phyloP scores from a whole-genome alignment of 2,329 filamentous ascomycete species.

The Clonostachys solani region DNA sequence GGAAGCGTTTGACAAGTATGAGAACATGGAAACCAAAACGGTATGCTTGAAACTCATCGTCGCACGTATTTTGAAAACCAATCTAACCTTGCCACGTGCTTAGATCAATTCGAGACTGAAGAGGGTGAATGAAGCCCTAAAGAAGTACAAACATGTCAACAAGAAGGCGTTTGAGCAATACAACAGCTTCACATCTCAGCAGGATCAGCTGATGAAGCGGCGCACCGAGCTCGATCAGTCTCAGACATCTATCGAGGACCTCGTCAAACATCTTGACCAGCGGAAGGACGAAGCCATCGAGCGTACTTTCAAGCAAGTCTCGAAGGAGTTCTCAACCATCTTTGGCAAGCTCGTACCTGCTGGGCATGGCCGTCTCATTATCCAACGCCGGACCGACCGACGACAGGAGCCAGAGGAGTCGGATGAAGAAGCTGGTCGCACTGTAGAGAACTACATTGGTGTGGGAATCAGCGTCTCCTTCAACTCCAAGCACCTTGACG shows the following conservation, averaged over 20 bases:
- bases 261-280: constrained; percentile 89
- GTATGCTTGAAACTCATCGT: constrained; percentile 38
- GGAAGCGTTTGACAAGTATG: constrained; percentile 88
- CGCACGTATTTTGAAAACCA: not conserved
- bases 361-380: constrained; percentile 85
- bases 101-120: constrained; percentile 68
- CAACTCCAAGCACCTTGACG: constrained; percentile 92
- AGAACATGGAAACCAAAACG: constrained; percentile 72
- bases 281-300: constrained; percentile 98
- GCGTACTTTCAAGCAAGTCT: constrained; percentile 97
- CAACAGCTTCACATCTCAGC: constrained; percentile 91
- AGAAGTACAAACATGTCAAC: constrained; percentile 98
- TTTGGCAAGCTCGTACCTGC: constrained; percentile 95
- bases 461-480: constrained; percentile 97
- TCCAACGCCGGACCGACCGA: constrained; percentile 83
- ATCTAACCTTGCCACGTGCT: not conserved
- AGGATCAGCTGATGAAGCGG: constrained; percentile 80
- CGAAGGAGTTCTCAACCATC: constrained; percentile 84
- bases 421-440: constrained; percentile 63
- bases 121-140: constrained; percentile 87
- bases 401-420: constrained; percentile 56
- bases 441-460: constrained; percentile 92
- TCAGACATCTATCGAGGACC: constrained; percentile 82
- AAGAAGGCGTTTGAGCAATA: constrained; percentile 99
- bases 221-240: constrained; percentile 83